phyloP scores from a whole-genome alignment of 352 stramenopile species.

The Globisporangium heterothallicum region DNA sequence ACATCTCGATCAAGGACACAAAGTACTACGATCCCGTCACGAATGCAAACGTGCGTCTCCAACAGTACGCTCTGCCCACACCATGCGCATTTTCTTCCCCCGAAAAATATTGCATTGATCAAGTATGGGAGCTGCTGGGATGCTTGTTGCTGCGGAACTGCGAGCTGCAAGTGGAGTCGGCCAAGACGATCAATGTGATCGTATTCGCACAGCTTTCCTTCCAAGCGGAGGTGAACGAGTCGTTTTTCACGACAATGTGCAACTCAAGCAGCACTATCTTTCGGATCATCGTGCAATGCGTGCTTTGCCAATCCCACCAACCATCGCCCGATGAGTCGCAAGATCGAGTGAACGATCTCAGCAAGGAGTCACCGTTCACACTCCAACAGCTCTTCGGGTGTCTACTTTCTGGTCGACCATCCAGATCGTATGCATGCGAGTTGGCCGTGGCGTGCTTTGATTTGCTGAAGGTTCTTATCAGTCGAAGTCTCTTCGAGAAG shows the following conservation, averaged over 20 bases:
- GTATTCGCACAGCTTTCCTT: conserved; percentile 48
- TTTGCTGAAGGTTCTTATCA: conserved; percentile 31
- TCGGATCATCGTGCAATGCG: conserved; percentile 33
- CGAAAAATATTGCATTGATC: conserved; percentile 27
- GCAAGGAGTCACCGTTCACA: background rate
- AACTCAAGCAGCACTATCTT: conserved; percentile 45
- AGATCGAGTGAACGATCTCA: background rate
- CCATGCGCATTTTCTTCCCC: conserved; percentile 15
- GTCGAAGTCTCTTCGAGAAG: conserved; percentile 36
- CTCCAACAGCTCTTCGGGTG: conserved; percentile 15
- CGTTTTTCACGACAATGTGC: conserved; percentile 52
- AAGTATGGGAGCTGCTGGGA: conserved; percentile 66
- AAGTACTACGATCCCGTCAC: conserved; percentile 42
- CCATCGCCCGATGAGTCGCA: background rate
- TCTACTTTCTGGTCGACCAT: conserved; percentile 13
- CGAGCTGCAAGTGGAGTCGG: conserved; percentile 11
- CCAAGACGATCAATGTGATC: conserved; percentile 28
- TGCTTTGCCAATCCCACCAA: conserved; percentile 11
- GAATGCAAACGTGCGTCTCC: conserved; percentile 3
- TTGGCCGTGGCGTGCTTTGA: conserved; percentile 35
- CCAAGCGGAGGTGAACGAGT: conserved; percentile 34
- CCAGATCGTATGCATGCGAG: conserved; percentile 5
- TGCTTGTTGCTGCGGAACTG: conserved; percentile 48
- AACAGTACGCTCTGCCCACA: conserved; percentile 30
- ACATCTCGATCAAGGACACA: conserved; percentile 49